These are phyloP conservation scores for Perkinsus chesapeaki DNA, from an alignment of 169 alveolate species.

Conservation along the genomic window DNA sequence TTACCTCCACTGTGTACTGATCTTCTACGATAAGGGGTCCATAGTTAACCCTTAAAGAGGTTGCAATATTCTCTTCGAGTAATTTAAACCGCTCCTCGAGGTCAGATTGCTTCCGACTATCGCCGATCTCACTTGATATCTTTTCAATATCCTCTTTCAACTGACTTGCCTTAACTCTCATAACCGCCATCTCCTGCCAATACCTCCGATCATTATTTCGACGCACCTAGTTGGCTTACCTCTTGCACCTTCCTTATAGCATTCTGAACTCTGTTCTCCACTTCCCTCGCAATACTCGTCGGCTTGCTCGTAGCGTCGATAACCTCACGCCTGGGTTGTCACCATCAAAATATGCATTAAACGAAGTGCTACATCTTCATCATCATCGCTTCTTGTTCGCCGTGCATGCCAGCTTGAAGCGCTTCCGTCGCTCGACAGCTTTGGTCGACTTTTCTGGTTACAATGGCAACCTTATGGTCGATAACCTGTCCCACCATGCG, in stretches of 20 bases:
- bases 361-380: neutral
- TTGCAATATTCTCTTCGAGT: no score
- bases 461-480: neutral
- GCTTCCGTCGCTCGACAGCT: neutral
- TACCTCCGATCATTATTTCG: neutral
- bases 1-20: no score
- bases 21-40: no score
- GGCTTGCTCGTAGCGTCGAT: neutral
- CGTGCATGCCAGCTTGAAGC: neutral
- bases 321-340: neutral
- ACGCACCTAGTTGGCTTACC: neutral
- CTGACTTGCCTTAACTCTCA: neutral
- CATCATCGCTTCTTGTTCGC: neutral
- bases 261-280: neutral
- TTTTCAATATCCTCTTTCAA: neutral
- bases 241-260: neutral
- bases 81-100: neutral
- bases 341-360: neutral
- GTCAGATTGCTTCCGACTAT: neutral
- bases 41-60: no score
- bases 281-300: neutral
- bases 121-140: neutral
- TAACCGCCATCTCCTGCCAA: neutral
- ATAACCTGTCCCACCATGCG: neutral
- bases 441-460: neutral